Evolutionary conservation across 2,329 filamentous ascomycete genomes (phyloP), one percentile per base, ranked within the genome.

Genomic region (Dactylonectria macrodidyma): DNA sequence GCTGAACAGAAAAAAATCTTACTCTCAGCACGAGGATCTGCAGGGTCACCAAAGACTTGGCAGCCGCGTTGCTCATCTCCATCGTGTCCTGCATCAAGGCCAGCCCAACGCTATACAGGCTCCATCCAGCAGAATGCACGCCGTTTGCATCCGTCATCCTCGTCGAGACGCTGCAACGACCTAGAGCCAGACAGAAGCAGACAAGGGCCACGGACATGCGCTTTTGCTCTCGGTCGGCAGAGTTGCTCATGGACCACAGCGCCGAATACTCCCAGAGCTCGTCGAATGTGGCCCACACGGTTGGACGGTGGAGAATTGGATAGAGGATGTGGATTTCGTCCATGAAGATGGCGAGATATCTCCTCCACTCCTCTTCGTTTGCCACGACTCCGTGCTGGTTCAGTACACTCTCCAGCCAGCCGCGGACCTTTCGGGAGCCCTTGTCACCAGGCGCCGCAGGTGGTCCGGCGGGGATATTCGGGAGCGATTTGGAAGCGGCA

Each of bases 261-360:
- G 65, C 52, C 24, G 66, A 60, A 19, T 69, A 63, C 11, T 72
- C 56, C 70, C 70, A 72, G 30, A 72, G 60, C 22, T 72, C 70
- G 12, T 67, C 64, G 22, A 72, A 72, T 8, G 38, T 69, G 1
- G 67, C 66, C 68, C 70, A 72, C 3, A 72, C 44, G 16, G 60
- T 60, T 1, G 70, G 68, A 1, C 66, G 66, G 19, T 72, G 70
- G 1, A 71, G 19, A 8, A 69, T 22, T 2, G 68, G 66, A n/a
- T 72, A 71, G 44, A 72, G 52, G 1, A 65, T 36, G 12, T 72
- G 70, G 0, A 72, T 59, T 41, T 72, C 70, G 7, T 72, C 70
- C 55, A 72, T 34, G 10, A 59, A 72, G 16, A 60, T 59, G 46
- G 69, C 68, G 6, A 72, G n/a, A 33, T 71, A 44, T 22, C 56